Evolutionary conservation across 371 early-diverging fungal genomes (phyloP).

Genomic region (Synchytrium microbalum): DNA sequence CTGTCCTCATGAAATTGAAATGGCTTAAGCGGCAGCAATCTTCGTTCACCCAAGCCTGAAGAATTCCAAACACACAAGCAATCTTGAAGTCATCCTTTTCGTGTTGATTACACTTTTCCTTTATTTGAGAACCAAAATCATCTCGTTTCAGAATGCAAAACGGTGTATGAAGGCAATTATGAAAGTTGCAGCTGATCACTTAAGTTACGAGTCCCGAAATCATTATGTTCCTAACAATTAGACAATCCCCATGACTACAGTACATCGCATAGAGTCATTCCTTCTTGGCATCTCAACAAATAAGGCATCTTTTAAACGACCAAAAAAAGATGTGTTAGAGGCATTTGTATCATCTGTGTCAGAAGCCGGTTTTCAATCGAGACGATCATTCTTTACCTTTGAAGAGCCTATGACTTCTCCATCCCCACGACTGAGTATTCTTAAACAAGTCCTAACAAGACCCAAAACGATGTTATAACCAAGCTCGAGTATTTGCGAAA

Average conservation of each 20-base stretch:
- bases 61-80: no score
- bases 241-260: slow-evolving; percentile 9
- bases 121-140: no score
- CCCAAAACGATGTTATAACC: not conserved
- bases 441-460: slow-evolving; percentile 30
- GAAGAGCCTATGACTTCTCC: slow-evolving; percentile 24
- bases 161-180: no score
- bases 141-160: no score
- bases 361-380: not conserved
- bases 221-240: not conserved
- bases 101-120: no score
- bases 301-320: slow-evolving; percentile 11
- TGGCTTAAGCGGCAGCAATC: no score
- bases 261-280: slow-evolving; percentile 6
- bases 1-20: no score
- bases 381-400: not conserved
- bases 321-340: not conserved
- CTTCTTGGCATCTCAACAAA: slow-evolving; percentile 5
- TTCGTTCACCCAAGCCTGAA: no score
- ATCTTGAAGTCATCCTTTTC: no score
- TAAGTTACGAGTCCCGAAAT: no score
- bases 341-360: not conserved
- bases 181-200: no score
- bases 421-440: slow-evolving; percentile 30
- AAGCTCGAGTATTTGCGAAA: not conserved